Evolutionary conservation across 768 basidiomycete genomes (phyloP).

Genomic region (Hygrocybe punicea): DNA sequence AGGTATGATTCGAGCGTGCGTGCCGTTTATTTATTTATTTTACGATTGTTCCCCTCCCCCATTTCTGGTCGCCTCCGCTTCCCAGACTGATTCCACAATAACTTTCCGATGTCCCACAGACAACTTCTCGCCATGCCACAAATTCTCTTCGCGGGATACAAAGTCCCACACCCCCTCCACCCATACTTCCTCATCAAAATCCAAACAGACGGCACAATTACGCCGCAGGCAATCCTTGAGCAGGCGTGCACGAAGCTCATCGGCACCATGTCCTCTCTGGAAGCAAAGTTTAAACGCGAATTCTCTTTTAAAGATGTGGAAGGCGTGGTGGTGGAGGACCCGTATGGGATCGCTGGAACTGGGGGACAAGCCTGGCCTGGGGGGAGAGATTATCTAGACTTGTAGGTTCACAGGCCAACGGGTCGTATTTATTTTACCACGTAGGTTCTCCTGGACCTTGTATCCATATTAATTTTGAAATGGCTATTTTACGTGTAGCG

Average conservation of each 20-base stretch:
- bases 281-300: slow-evolving; percentile 77
- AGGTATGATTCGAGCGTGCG: slow-evolving; percentile 93
- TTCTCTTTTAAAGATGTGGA: slow-evolving; percentile 77
- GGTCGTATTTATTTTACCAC: not conserved
- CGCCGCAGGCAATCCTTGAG: slow-evolving; percentile 80
- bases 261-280: slow-evolving; percentile 59
- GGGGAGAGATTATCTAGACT: slow-evolving; percentile 54
- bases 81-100: not conserved
- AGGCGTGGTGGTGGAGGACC: slow-evolving; percentile 39
- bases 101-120: slow-evolving; percentile 38
- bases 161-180: slow-evolving; percentile 94
- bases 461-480: not conserved
- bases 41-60: not conserved
- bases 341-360: slow-evolving; percentile 46
- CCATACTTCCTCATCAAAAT: slow-evolving; percentile 93
- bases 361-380: slow-evolving; percentile 44
- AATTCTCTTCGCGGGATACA: slow-evolving; percentile 96
- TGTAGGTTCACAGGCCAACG: slow-evolving; percentile 30
- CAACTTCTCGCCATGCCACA: slow-evolving; percentile 86
- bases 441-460: not conserved
- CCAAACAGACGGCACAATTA: slow-evolving; percentile 85
- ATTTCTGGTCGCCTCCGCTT: too few species aligned
- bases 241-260: slow-evolving; percentile 82
- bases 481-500: too few species aligned
- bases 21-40: slow-evolving; percentile 18